phyloP scores from a whole-genome alignment of 768 basidiomycete genomes.

The Tricholoma sp. region DNA sequence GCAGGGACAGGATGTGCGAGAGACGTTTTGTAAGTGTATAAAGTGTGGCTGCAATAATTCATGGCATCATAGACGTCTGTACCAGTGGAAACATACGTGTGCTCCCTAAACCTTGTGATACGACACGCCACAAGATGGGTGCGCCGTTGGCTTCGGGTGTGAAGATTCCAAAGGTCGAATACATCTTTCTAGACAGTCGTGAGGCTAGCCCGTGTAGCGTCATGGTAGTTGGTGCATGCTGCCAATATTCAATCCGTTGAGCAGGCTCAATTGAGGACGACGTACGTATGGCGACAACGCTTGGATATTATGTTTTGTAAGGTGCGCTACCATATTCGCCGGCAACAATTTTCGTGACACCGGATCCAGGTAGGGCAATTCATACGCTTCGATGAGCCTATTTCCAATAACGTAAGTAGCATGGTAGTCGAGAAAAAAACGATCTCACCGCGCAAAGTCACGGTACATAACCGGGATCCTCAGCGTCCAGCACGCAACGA shows the following conservation, averaged over 20 bases:
- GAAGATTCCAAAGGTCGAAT: constrained; percentile 47
- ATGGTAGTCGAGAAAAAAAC: neutral
- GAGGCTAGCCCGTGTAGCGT: constrained; percentile 57
- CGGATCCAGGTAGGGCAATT: constrained; percentile 78
- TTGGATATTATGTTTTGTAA: constrained; percentile 63
- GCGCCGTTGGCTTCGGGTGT: constrained; percentile 74
- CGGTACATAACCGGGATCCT: constrained; percentile 70
- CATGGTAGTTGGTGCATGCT: constrained; percentile 63
- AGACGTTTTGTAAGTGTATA: constrained; percentile 62
- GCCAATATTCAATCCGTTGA: neutral
- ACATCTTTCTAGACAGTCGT: constrained; percentile 54
- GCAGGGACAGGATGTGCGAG: constrained; percentile 48
- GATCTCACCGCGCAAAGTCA: constrained; percentile 66
- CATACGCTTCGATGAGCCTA: constrained; percentile 70
- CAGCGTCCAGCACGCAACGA: constrained; percentile 75
- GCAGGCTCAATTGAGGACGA: constrained; percentile 5
- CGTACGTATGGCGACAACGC: constrained; percentile 71
- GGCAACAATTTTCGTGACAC: constrained; percentile 51
- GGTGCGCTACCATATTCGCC: constrained; percentile 52
- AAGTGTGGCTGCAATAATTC: constrained; percentile 45
- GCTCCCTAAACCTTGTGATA: constrained; percentile 55
- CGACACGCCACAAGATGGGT: constrained; percentile 73
- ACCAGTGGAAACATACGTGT: constrained; percentile 54
- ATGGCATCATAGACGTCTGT: constrained; percentile 10
- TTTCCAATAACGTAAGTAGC: constrained; percentile 9